phyloP scores from a whole-genome alignment of 2,329 filamentous ascomycete genomes.

The Aspergillus udagawae region DNA sequence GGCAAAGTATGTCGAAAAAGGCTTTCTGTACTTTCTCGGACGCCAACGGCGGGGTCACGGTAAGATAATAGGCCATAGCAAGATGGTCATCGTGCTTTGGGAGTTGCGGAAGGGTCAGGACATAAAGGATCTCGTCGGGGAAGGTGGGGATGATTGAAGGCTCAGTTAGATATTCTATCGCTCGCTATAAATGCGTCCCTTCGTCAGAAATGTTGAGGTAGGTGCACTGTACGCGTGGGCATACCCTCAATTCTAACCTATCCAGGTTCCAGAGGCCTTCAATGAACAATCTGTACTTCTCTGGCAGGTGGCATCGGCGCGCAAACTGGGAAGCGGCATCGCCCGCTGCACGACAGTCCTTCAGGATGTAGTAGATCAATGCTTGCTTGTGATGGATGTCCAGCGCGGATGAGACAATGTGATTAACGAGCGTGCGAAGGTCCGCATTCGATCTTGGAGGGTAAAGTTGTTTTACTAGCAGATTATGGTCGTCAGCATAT shows the following conservation, averaged over 20 bases:
- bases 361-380: conserved; percentile 76
- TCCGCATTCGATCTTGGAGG: conserved; percentile 67
- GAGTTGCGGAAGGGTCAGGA: conserved; percentile 58
- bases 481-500: conserved; percentile 8
- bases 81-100: conserved; percentile 59
- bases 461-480: conserved; percentile 59
- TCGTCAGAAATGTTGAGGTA: conserved; percentile 6
- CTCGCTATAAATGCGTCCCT: conserved; percentile 43
- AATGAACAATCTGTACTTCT: conserved; percentile 75
- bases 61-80: conserved; percentile 73
- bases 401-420: conserved; percentile 62
- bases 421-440: conserved; percentile 65
- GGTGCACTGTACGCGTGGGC: conserved; percentile 7
- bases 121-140: conserved; percentile 72
- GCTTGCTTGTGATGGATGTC: conserved; percentile 75
- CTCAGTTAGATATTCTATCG: conserved; percentile 72
- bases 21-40: conserved; percentile 58
- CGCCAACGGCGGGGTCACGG: conserved; percentile 68
- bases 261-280: conserved; percentile 80
- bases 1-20: conserved; percentile 66
- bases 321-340: conserved; percentile 59
- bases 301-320: conserved; percentile 61
- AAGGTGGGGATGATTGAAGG: conserved; percentile 78
- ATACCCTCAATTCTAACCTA: conserved; percentile 62
- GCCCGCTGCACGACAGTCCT: conserved; percentile 61